Evolutionary conservation across 192 early-diverging fungal species (phyloP).

Genomic region (Backusella liffmaniae): DNA sequence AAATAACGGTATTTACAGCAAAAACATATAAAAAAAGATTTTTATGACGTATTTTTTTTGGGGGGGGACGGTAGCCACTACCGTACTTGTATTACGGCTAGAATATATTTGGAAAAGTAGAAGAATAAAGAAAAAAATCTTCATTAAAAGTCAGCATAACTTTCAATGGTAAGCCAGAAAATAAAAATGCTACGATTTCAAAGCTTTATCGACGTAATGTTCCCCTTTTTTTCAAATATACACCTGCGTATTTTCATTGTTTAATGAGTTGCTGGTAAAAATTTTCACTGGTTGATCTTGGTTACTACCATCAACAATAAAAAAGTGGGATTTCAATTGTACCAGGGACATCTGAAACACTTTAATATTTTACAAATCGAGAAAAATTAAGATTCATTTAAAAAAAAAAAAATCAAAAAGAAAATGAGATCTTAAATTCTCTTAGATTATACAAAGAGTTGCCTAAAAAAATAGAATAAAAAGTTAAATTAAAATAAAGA

Average conservation of each 20-base stretch:
- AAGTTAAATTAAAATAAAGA: neutral
- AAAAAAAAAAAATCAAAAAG: neutral
- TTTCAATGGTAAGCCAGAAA: neutral
- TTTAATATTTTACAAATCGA: neutral
- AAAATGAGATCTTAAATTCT: neutral
- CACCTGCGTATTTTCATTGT: no score
- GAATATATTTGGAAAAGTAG: neutral
- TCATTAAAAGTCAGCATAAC: neutral
- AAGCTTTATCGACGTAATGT: neutral
- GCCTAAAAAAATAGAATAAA: neutral
- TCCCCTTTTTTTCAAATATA: no score
- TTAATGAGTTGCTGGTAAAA: no score
- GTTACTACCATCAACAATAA: neutral
- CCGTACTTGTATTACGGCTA: neutral
- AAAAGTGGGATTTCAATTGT: no score
- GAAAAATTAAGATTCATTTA: neutral
- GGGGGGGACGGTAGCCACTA: neutral
- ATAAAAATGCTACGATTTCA: neutral
- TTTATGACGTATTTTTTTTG: neutral
- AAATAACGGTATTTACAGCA: neutral
- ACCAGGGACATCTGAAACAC: neutral
- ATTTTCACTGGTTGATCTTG: neutral
- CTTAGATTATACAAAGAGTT: neutral
- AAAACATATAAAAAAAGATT: neutral
- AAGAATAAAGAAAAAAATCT: neutral